Evolutionary conservation across 202 grass and related monocot genomes (phyloP).

Genomic region (Setaria italica): DNA sequence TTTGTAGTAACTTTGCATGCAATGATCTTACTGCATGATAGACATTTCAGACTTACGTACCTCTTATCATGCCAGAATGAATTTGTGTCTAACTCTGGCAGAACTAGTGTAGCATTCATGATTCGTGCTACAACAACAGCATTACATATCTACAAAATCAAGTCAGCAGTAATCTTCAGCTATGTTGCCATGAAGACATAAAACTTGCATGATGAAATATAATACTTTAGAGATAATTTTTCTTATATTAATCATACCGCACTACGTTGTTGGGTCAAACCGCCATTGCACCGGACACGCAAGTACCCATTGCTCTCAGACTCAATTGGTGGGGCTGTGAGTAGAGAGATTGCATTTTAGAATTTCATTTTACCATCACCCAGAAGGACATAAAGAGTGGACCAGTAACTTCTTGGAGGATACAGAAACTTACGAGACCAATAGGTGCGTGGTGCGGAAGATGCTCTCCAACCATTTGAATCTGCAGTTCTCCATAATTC

Average conservation of each 20-base stretch:
- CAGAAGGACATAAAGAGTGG: not conserved
- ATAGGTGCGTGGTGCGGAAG: conserved; percentile 79
- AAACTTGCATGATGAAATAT: conserved; percentile 5
- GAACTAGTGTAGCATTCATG: conserved; percentile 88
- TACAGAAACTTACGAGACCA: conserved; percentile 70
- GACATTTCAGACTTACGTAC: conserved; percentile 44
- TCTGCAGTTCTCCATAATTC: conserved; percentile 78
- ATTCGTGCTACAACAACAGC: conserved; percentile 91
- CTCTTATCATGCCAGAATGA: conserved; percentile 90
- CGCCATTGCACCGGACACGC: conserved; percentile 93
- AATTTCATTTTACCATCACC: conserved; percentile 22
- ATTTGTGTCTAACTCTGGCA: conserved; percentile 89
- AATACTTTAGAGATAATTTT: conserved; percentile 14
- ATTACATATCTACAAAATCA: conserved; percentile 85
- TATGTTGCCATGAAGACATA: conserved; percentile 34
- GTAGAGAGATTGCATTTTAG: conserved; percentile 39
- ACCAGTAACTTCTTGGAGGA: conserved; percentile 23
- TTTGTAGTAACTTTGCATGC: conserved; percentile 13
- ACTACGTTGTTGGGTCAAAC: conserved; percentile 90
- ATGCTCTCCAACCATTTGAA: conserved; percentile 87
- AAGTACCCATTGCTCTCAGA: conserved; percentile 81
- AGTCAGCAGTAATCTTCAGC: conserved; percentile 15
- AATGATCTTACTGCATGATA: conserved; percentile 12
- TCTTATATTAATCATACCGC: conserved; percentile 65
- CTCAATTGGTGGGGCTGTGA: conserved; percentile 78